A percentile compares a stretch with the other conserved stretches of the same genome.
phyloP scores from a whole-genome alignment of 495 filamentous ascomycete species.

The Hyaloscypha variabilis region DNA sequence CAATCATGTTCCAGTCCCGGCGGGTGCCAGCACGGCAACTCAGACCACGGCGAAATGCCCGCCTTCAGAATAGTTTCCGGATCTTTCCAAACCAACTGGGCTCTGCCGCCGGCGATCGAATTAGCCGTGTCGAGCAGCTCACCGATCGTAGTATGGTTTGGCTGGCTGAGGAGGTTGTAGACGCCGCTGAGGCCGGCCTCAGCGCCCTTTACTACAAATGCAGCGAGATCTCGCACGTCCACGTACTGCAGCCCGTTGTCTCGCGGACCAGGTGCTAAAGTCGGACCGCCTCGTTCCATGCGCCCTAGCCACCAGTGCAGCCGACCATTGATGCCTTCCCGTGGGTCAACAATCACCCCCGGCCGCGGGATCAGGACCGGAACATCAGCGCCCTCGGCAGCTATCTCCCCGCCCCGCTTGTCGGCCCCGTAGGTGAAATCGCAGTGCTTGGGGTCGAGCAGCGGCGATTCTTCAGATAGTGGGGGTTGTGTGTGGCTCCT shows the following conservation, averaged over 20 bases:
- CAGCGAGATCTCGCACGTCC: slow-evolving; percentile 6
- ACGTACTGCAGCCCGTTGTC: slow-evolving; percentile 16
- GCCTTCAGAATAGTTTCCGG: slow-evolving; percentile 7
- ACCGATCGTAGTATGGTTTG: neutral
- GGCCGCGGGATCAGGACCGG: neutral
- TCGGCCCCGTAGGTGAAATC: neutral
- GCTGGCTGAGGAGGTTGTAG: neutral
- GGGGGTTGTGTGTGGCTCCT: neutral
- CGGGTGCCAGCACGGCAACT: slow-evolving; percentile 7
- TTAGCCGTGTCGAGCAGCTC: slow-evolving; percentile 9
- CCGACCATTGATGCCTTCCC: neutral
- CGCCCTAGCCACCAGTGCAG: neutral
- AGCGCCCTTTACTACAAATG: neutral
- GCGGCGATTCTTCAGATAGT: neutral
- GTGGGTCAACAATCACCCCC: neutral
- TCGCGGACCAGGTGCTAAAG: slow-evolving; percentile 1
- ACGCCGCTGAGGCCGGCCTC: neutral
- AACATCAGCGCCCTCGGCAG: neutral
- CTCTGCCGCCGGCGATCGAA: neutral
- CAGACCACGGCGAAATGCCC: slow-evolving; percentile 1
- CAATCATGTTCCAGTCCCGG: neutral
- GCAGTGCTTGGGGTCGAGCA: neutral
- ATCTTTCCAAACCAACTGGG: slow-evolving; percentile 3
- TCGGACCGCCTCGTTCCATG: neutral
- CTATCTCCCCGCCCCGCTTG: neutral